A percentile compares a stretch with the other conserved stretches of the same genome.
These are phyloP conservation scores for Malus hybrid DNA, from an alignment of 331 rosid genomes.

Conservation along the genomic window DNA sequence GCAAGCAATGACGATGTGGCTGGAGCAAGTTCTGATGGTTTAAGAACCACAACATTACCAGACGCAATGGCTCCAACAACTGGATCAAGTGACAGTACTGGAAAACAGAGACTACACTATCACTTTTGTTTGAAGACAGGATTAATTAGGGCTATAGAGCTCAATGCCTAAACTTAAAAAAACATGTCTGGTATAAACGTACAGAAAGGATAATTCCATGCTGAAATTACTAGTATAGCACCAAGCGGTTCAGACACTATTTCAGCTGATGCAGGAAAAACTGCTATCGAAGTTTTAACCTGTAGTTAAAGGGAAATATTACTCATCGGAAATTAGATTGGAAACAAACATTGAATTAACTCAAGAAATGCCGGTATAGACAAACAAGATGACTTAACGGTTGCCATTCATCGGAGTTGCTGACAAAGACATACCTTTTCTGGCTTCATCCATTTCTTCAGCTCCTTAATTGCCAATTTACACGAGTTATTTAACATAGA, in stretches of 20 bases:
- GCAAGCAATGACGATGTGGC: slow-evolving; percentile 75
- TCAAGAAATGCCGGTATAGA: background rate
- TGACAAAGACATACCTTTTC: slow-evolving; percentile 54
- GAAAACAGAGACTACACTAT: slow-evolving; percentile 20
- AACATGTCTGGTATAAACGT: slow-evolving; percentile 27
- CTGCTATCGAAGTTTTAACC: slow-evolving; percentile 63
- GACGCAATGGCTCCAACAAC: slow-evolving; percentile 96
- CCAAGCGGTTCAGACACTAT: slow-evolving; percentile 94
- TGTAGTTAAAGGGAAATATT: slow-evolving; percentile 22
- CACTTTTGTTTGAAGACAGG: background rate
- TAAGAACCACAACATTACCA: slow-evolving; percentile 88
- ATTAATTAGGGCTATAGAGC: background rate
- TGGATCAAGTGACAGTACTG: slow-evolving; percentile 91
- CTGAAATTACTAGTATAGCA: slow-evolving; percentile 73
- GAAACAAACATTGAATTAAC: background rate
- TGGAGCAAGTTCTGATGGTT: slow-evolving; percentile 91
- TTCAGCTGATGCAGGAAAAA: slow-evolving; percentile 93
- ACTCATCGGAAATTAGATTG: background rate
- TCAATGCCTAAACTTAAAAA: slow-evolving; percentile 2
- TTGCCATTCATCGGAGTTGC: background rate
- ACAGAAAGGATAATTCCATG: slow-evolving; percentile 99
- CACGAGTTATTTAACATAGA: slow-evolving; percentile 62
- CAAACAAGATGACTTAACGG: background rate
- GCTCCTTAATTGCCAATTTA: slow-evolving; percentile 43
- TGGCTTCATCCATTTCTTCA: slow-evolving; percentile 69